phyloP scores from a whole-genome alignment of 192 early-diverging fungal genomes.

The Coemansia aciculifera region DNA sequence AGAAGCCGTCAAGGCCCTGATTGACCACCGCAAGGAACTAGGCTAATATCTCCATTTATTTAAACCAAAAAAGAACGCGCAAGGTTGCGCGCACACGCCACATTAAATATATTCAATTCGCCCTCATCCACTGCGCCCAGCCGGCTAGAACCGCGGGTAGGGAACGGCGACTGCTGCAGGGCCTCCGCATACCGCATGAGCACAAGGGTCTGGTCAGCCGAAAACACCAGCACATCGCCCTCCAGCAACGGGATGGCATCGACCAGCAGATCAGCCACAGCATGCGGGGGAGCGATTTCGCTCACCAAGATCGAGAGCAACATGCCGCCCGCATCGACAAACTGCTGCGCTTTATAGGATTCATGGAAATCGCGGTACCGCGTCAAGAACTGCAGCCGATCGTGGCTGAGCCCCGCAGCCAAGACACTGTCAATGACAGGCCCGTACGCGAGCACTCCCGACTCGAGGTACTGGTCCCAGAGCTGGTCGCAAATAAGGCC shows the following conservation, averaged over 20 bases:
- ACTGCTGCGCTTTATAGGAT: slow-evolving; percentile 39
- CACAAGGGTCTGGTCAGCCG: slow-evolving; percentile 59
- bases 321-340: slow-evolving; percentile 40
- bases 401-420: slow-evolving; percentile 22
- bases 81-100: slow-evolving; percentile 47
- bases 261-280: slow-evolving; percentile 56
- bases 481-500: slow-evolving; percentile 60
- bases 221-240: slow-evolving; percentile 60
- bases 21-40: slow-evolving; percentile 45
- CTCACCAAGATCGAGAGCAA: slow-evolving; percentile 53
- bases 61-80: slow-evolving; percentile 34
- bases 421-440: slow-evolving; percentile 48
- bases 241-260: slow-evolving; percentile 67
- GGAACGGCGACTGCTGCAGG: slow-evolving; percentile 15
- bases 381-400: slow-evolving; percentile 57
- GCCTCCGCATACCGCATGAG: slow-evolving; percentile 69
- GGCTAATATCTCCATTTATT: slow-evolving; percentile 6
- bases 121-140: neutral
- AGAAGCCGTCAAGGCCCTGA: slow-evolving; percentile 62
- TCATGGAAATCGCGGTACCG: slow-evolving; percentile 63
- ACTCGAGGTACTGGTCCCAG: slow-evolving; percentile 54
- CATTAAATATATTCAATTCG: slow-evolving; percentile 38
- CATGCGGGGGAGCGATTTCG: slow-evolving; percentile 58
- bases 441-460: slow-evolving; percentile 48
- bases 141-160: neutral